phyloP scores from a whole-genome alignment of 192 early-diverging fungal species.

The Entomortierella chlamydospora region DNA sequence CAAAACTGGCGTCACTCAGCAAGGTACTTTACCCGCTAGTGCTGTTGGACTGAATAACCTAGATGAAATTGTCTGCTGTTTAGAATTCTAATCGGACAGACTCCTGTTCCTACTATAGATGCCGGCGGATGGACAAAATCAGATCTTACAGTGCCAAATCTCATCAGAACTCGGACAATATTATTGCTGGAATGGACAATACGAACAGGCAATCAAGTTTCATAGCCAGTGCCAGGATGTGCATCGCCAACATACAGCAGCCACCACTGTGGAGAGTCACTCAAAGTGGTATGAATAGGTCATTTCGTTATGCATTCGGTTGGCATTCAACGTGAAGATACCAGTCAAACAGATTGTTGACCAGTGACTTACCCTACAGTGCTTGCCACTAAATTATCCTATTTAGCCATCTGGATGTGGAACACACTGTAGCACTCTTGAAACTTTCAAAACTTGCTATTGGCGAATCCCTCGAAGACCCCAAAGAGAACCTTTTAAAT shows the following conservation, averaged over 20 bases:
- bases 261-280: not conserved
- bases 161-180: constrained; percentile 45
- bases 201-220: constrained; percentile 10
- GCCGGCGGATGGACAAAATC: not conserved
- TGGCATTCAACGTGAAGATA: no score
- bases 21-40: constrained; percentile 31
- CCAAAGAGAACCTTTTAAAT: constrained; percentile 18
- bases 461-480: constrained; percentile 11
- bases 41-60: no score
- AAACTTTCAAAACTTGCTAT: constrained; percentile 32
- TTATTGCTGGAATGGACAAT: constrained; percentile 36
- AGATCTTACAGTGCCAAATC: constrained; percentile 27
- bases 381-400: not conserved
- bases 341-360: no score
- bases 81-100: not conserved
- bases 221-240: constrained; percentile 16
- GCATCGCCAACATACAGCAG: not conserved
- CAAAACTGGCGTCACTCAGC: constrained; percentile 8
- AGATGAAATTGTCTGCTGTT: no score
- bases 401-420: constrained; percentile 15
- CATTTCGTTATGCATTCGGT: not conserved
- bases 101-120: not conserved
- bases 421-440: constrained; percentile 16
- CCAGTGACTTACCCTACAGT: not conserved
- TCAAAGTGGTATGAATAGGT: constrained; percentile 15